These are phyloP conservation scores for Chlorella sp. DNA, from an alignment of 139 green algal species.

Conservation along the genomic window DNA sequence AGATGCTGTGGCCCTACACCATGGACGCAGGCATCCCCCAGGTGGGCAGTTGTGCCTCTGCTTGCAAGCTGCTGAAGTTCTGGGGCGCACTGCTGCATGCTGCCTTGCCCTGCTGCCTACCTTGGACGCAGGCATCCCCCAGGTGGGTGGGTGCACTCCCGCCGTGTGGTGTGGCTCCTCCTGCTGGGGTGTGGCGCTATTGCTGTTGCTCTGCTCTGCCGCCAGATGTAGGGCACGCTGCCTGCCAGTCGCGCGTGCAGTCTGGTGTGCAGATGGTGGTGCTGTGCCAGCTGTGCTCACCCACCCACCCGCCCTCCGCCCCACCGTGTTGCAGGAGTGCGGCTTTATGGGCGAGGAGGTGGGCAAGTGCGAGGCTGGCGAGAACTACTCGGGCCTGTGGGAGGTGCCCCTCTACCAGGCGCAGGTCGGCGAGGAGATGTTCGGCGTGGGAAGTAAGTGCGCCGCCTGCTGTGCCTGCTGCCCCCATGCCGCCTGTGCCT, in stretches of 20 bases:
- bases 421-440: conserved; percentile 8
- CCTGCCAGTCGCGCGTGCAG: too few relatives aligned
- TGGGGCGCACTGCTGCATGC: background rate
- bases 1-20: conserved; percentile 39
- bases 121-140: conserved; percentile 37
- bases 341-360: background rate
- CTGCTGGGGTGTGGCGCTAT: too few relatives aligned
- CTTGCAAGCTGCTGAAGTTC: too few relatives aligned
- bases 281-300: background rate
- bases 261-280: too few relatives aligned
- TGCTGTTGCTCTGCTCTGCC: too few relatives aligned
- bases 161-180: too few relatives aligned
- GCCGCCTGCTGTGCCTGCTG: background rate
- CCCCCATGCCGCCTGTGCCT: background rate
- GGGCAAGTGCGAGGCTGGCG: conserved; percentile 13
- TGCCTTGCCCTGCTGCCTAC: conserved; percentile 44
- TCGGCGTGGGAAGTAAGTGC: conserved; percentile 11
- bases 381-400: conserved; percentile 36
- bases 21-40: conserved; percentile 40
- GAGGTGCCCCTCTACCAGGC: conserved; percentile 40
- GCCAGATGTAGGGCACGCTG: too few relatives aligned
- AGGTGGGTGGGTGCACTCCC: conserved; percentile 15
- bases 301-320: background rate
- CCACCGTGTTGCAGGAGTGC: conserved; percentile 22
- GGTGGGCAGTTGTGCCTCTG: too few relatives aligned